Evolutionary conservation across 2,329 filamentous ascomycete species (phyloP).

Genomic region (Pezicula rhizophila): DNA sequence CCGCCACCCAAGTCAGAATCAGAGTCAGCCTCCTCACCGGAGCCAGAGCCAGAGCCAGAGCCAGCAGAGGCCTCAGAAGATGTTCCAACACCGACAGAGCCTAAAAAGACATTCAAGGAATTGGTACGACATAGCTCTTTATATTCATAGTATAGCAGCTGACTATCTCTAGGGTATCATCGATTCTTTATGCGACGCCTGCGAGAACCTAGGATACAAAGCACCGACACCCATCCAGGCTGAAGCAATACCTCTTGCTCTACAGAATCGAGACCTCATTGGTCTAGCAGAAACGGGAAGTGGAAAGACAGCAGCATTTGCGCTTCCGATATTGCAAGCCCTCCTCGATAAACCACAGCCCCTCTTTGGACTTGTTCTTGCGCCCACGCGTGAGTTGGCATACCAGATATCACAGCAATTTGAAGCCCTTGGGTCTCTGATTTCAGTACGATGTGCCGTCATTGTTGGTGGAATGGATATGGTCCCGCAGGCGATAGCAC

Average conservation of each 20-base stretch:
- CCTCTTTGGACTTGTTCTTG: slow-evolving; percentile 82
- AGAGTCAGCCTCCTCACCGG: slow-evolving; percentile 11
- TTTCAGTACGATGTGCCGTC: slow-evolving; percentile 79
- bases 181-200: slow-evolving; percentile 84
- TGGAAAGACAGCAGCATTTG: slow-evolving; percentile 94
- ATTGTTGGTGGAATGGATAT: slow-evolving; percentile 95
- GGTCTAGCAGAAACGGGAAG: slow-evolving; percentile 92
- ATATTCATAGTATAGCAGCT: slow-evolving; percentile 1
- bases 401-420: slow-evolving; percentile 86
- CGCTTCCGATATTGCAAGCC: slow-evolving; percentile 83
- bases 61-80: slow-evolving; percentile 12
- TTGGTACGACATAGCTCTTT: slow-evolving; percentile 25
- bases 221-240: slow-evolving; percentile 83
- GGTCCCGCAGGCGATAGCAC: slow-evolving; percentile 82
- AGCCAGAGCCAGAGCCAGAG: slow-evolving; percentile 12
- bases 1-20: slow-evolving; percentile 4
- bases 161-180: slow-evolving; percentile 59
- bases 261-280: slow-evolving; percentile 80
- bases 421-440: slow-evolving; percentile 79
- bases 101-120: slow-evolving; percentile 41
- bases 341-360: slow-evolving; percentile 83
- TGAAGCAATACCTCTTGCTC: slow-evolving; percentile 74
- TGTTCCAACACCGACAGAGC: slow-evolving; percentile 12
- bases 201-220: slow-evolving; percentile 75
- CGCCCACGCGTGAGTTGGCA: slow-evolving; percentile 88